These are phyloP conservation scores for Phytophthora sansomeana DNA, from an alignment of 352 stramenopile genomes.

Conservation along the genomic window DNA sequence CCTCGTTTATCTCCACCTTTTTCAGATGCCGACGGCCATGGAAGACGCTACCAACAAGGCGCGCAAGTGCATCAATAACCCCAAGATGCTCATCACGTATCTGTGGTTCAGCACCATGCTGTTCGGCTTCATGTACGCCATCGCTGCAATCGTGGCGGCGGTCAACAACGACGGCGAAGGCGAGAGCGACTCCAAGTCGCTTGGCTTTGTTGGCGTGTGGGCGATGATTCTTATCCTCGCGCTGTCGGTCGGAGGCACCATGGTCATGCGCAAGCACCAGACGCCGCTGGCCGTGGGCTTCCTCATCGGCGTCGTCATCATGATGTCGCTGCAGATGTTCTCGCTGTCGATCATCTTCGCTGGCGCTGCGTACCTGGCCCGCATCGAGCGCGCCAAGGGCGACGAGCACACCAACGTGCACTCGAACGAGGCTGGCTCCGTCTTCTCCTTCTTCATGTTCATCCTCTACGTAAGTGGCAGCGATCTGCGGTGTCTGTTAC, in stretches of 20 bases:
- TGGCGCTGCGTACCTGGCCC: constrained; percentile 72
- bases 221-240: constrained; percentile 84
- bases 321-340: constrained; percentile 92
- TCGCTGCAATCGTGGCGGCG: constrained; percentile 87
- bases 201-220: constrained; percentile 86
- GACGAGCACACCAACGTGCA: constrained; percentile 68
- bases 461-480: constrained; percentile 84
- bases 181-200: constrained; percentile 77
- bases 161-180: constrained; percentile 76
- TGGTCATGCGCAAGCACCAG: constrained; percentile 92
- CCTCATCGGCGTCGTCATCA: constrained; percentile 91
- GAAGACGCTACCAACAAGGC: constrained; percentile 66
- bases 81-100: constrained; percentile 87
- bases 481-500: no score
- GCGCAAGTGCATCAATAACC: constrained; percentile 79
- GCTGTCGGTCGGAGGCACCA: constrained; percentile 84
- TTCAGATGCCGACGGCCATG: constrained; percentile 66
- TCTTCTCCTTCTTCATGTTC: constrained; percentile 92
- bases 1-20: neutral
- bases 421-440: constrained; percentile 77
- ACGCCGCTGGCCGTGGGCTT: constrained; percentile 88
- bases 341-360: constrained; percentile 83
- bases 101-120: constrained; percentile 86
- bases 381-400: constrained; percentile 65
- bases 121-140: constrained; percentile 88